Evolutionary conservation across 441 rosid genomes (phyloP).

Genomic region (Mallotus japonicus): DNA sequence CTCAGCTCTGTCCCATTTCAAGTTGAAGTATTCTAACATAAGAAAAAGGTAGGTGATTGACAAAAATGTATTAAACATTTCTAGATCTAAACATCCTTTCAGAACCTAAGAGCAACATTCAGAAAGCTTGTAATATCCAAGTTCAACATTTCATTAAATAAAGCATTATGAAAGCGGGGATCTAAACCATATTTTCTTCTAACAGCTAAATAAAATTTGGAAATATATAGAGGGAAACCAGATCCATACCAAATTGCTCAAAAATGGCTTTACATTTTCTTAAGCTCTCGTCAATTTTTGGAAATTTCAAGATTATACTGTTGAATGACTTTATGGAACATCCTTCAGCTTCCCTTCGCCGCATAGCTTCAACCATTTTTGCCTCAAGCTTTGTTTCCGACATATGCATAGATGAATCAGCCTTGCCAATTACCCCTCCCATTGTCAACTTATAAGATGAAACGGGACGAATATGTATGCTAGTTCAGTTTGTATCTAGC

Average conservation of each 20-base stretch:
- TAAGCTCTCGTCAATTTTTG: slow-evolving; percentile 77
- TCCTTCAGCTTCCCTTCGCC: slow-evolving; percentile 60
- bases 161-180: not conserved
- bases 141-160: slow-evolving; percentile 5
- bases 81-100: not conserved
- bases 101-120: not conserved
- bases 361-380: slow-evolving; percentile 78
- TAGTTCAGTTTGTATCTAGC: slow-evolving; percentile 18
- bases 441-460: slow-evolving; percentile 31
- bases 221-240: not conserved
- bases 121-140: not conserved
- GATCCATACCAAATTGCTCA: slow-evolving; percentile 67
- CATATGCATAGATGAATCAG: slow-evolving; percentile 35
- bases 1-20: not conserved
- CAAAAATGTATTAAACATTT: not conserved
- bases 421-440: slow-evolving; percentile 62
- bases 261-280: slow-evolving; percentile 82
- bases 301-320: slow-evolving; percentile 81
- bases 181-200: not conserved
- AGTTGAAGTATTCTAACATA: not conserved
- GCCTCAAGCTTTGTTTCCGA: slow-evolving; percentile 83
- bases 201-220: not conserved
- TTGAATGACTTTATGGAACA: slow-evolving; percentile 74
- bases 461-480: slow-evolving; percentile 12
- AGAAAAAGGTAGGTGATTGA: not conserved